Percentiles rank a stretch among this genome's conserved stretches.
phyloP scores from a whole-genome alignment of 345 rosid genomes.

The Brassica nigra region DNA sequence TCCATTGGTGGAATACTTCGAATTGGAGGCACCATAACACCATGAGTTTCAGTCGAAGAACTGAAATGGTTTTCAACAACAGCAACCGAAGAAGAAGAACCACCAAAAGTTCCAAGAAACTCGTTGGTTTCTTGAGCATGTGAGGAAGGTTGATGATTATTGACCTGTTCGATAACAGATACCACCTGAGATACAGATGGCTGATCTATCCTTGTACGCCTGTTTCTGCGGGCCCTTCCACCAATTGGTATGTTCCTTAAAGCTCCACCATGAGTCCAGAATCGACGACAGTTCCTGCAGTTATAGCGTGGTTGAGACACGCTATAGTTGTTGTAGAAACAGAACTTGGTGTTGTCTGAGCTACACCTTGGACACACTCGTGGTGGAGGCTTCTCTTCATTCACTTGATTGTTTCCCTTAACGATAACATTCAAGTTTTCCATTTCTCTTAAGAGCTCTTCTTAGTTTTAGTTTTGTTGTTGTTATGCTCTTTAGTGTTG shows the following conservation, averaged over 20 bases:
- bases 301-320: constrained; percentile 25
- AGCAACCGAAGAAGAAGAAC: neutral
- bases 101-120: constrained; percentile 13
- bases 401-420: neutral
- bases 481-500: neutral
- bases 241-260: constrained; percentile 35
- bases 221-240: constrained; percentile 24
- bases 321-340: constrained; percentile 37
- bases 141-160: neutral
- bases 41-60: neutral
- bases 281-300: constrained; percentile 37
- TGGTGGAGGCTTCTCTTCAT: constrained; percentile 26
- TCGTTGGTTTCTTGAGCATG: constrained; percentile 25
- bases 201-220: neutral
- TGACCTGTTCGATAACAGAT: constrained; percentile 7
- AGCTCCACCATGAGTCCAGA: constrained; percentile 38
- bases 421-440: neutral
- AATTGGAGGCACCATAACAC: constrained; percentile 2
- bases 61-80: neutral
- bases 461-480: neutral
- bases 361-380: constrained; percentile 33
- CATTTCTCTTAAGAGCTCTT: constrained; percentile 9
- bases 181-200: constrained; percentile 8
- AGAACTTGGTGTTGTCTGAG: constrained; percentile 36
- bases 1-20: constrained; percentile 9